Evolutionary conservation across 345 rosid species (phyloP), one percentile per base, ranked within the genome.

Genomic region (Salix arbutifolia): DNA sequence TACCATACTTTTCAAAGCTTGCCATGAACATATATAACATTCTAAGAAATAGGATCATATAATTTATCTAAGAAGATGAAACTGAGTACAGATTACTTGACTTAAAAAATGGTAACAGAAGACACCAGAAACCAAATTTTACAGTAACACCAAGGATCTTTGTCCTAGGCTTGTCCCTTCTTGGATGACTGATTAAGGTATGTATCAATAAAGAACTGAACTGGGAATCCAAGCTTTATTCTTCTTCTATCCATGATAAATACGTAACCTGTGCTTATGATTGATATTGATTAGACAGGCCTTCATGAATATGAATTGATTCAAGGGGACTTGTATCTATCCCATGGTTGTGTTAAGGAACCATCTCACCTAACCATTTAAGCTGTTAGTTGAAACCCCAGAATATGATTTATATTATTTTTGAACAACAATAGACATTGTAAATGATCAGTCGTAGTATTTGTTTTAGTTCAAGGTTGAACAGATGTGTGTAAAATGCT

Each of bases 251-350:
- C 17, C 38, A 28, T 65, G 6, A 28, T 6, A 30, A 30, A 30
- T 13, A 13, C 38, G 14, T 6, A 30, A 50, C 56, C 56, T 50
- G 56, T 18, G 56, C 2, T 50, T 18, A 50, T 50, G 8, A 50
- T 50, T 16, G 56, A 6, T 17, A 50, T 50, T 50, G n/a, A 50
- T 18, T 50, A 50, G 9, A 19, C 8, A 50, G 56, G 21, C 21
- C 56, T 14, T 37, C 7, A 6, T 9, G 2, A 21, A 14, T 30
- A 14, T 71, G 28, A 18, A 23, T 44, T 12, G 44, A 52, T 35
- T 72, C 79, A 86, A 71, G 91, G 91, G 76, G 89, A 88, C 77
- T 86, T 86, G 69, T 73, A 81, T 31, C 69, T 75, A 37, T 81
- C 84, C 11, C 84, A 28, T 2, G 2, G 30, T 2, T 28, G 30